These are phyloP conservation scores for Fusarium clavum DNA, from an alignment of 2,329 filamentous ascomycete species.

Conservation along the genomic window DNA sequence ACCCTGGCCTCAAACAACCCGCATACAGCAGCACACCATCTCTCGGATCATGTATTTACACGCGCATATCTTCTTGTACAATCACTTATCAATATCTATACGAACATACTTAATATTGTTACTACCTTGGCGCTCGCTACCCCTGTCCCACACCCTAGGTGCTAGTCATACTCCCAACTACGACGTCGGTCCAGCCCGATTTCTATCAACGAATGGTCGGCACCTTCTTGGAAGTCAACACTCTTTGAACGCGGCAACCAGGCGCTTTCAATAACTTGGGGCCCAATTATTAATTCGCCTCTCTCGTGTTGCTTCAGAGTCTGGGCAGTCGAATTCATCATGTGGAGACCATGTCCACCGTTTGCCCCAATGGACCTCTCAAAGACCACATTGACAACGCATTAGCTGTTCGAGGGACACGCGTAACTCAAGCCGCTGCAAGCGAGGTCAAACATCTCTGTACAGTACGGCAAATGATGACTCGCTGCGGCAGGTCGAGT, in stretches of 20 bases:
- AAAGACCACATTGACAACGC: slow-evolving; percentile 6
- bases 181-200: not conserved
- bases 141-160: slow-evolving; percentile 1
- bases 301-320: not conserved
- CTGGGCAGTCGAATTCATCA: not conserved
- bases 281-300: slow-evolving; percentile 9
- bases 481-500: not conserved
- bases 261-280: not conserved
- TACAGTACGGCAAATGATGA: not conserved
- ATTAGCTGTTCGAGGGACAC: slow-evolving; percentile 23
- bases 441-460: slow-evolving; percentile 21
- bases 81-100: slow-evolving; percentile 31
- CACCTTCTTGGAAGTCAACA: not conserved
- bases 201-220: not conserved
- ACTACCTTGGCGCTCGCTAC: slow-evolving; percentile 25
- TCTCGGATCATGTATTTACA: slow-evolving; percentile 39
- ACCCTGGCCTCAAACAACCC: slow-evolving; percentile 16
- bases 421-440: slow-evolving; percentile 45
- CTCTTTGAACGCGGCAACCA: slow-evolving; percentile 1
- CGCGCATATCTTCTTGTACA: slow-evolving; percentile 37
- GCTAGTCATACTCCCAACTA: slow-evolving; percentile 9
- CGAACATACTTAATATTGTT: slow-evolving; percentile 35
- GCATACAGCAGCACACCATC: slow-evolving; percentile 27
- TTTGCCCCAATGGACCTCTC: slow-evolving; percentile 14
- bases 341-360: slow-evolving; percentile 6